phyloP scores from a whole-genome alignment of 805 yeast species.

The Wickerhamiella lipophila region DNA sequence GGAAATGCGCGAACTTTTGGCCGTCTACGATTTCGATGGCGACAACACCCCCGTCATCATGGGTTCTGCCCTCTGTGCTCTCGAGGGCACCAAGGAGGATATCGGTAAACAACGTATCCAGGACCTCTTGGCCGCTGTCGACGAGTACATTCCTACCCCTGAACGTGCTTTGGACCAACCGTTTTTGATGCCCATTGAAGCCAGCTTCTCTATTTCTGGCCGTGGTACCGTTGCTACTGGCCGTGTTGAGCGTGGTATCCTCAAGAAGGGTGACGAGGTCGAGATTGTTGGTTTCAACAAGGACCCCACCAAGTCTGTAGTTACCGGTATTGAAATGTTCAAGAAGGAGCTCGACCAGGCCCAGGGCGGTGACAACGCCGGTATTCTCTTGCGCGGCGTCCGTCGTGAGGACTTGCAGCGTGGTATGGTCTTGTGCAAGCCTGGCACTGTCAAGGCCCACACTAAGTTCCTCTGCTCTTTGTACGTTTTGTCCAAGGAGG shows the following conservation, averaged over 20 bases:
- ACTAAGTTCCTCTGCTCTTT: conserved; percentile 86
- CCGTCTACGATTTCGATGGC: conserved; percentile 92
- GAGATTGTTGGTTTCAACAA: conserved; percentile 91
- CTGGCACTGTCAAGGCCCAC: conserved; percentile 85
- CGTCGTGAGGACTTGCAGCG: conserved; percentile 93
- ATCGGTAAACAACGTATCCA: conserved; percentile 78
- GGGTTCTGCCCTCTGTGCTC: conserved; percentile 98
- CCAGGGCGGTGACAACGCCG: conserved; percentile 98
- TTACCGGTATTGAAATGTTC: conserved; percentile 99
- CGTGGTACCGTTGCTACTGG: conserved; percentile 99
- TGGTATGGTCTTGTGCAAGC: conserved; percentile 95
- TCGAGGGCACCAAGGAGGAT: conserved; percentile 77
- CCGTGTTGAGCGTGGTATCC: conserved; percentile 95
- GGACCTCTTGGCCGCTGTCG: conserved; percentile 83
- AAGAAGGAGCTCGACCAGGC: conserved; percentile 96
- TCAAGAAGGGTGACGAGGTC: conserved; percentile 96
- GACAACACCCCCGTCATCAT: conserved; percentile 94
- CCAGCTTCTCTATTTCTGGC: conserved; percentile 94
- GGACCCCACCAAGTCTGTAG: conserved; percentile 80
- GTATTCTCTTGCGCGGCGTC: conserved; percentile 92
- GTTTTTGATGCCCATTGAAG: conserved; percentile 94
- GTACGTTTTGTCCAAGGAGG: conserved; percentile 87
- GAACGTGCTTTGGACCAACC: conserved; percentile 90
- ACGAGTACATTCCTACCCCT: conserved; percentile 92
- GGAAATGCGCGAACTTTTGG: conserved; percentile 97